phyloP scores from a whole-genome alignment of 2,329 filamentous ascomycete genomes.

The Aspergillus sp. region DNA sequence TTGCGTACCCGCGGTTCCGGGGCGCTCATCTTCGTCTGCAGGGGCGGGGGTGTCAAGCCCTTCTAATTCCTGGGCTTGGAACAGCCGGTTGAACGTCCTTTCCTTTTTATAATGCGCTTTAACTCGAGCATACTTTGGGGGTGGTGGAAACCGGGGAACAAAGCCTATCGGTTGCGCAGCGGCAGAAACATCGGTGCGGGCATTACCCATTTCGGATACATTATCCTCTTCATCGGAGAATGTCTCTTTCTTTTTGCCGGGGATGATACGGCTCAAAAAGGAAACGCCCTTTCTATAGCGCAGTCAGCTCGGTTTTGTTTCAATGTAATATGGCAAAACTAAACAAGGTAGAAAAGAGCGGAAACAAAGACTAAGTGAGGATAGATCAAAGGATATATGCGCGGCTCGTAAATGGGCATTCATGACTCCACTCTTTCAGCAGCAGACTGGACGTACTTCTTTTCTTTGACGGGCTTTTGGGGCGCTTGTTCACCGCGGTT shows the following conservation, averaged over 20 bases:
- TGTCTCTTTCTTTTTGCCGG: constrained; percentile 69
- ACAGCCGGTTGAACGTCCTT: constrained; percentile 80
- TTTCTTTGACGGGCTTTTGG: constrained; percentile 54
- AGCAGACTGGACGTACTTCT: constrained; percentile 56
- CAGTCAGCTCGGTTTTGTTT: neutral
- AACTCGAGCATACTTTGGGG: constrained; percentile 87
- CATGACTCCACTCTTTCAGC: neutral
- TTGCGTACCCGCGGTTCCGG: constrained; percentile 21
- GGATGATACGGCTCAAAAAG: constrained; percentile 83
- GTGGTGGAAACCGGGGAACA: constrained; percentile 82
- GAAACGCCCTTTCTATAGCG: constrained; percentile 74
- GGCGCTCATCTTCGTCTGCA: constrained; percentile 31
- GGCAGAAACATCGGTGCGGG: constrained; percentile 75
- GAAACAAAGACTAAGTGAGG: constrained; percentile 4
- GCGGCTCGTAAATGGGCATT: neutral
- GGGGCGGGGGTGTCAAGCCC: constrained; percentile 50
- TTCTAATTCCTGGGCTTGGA: constrained; percentile 86
- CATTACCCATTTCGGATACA: constrained; percentile 68
- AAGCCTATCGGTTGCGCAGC: constrained; percentile 77
- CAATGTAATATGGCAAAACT: neutral
- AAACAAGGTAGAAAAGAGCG: neutral
- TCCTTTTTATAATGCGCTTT: constrained; percentile 76
- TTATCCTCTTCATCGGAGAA: constrained; percentile 53
- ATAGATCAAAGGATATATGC: constrained; percentile 2
- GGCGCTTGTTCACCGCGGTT: constrained; percentile 32